Percentiles rank a stretch among this genome's conserved stretches.
Evolutionary conservation across 768 basidiomycete species (phyloP).

Genomic region (Mycena floridula): DNA sequence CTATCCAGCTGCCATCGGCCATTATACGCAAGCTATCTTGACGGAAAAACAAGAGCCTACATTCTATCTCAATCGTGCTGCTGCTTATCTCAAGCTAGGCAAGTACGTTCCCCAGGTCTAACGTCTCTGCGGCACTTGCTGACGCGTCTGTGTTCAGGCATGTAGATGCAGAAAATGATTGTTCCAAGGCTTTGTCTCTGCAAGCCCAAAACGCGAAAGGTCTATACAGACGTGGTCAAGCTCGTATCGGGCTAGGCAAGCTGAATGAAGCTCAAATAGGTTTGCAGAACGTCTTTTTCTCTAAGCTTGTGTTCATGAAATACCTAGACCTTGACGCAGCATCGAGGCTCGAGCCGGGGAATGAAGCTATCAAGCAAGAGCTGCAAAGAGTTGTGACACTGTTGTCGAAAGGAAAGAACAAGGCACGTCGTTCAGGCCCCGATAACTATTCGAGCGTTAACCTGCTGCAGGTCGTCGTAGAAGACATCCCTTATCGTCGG

Average conservation of each 20-base stretch:
- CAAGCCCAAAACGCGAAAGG: constrained; percentile 68
- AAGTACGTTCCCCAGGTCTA: constrained; percentile 59
- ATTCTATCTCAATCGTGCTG: constrained; percentile 81
- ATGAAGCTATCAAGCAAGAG: constrained; percentile 59
- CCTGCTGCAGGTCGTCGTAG: not conserved
- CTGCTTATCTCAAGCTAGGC: constrained; percentile 89
- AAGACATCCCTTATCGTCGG: constrained; percentile 27
- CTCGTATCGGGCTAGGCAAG: constrained; percentile 49
- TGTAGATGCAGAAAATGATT: constrained; percentile 80
- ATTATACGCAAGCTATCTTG: constrained; percentile 78
- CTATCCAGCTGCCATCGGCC: constrained; percentile 74
- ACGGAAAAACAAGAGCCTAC: constrained; percentile 68
- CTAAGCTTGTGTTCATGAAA: too few relatives aligned
- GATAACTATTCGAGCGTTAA: not conserved
- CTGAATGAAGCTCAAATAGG: constrained; percentile 58
- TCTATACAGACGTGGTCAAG: constrained; percentile 73
- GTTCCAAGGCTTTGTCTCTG: constrained; percentile 54
- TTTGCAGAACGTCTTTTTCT: constrained; percentile 21
- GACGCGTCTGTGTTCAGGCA: constrained; percentile 35
- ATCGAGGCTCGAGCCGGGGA: constrained; percentile 56
- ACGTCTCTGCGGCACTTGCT: constrained; percentile 9
- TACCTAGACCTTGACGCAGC: constrained; percentile 57
- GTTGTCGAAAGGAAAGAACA: constrained; percentile 30
- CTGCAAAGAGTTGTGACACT: constrained; percentile 41
- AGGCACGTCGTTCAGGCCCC: constrained; percentile 17